Conservation (phyloP, 176 grass and related monocot species). For the Carex littledalei region DNA sequence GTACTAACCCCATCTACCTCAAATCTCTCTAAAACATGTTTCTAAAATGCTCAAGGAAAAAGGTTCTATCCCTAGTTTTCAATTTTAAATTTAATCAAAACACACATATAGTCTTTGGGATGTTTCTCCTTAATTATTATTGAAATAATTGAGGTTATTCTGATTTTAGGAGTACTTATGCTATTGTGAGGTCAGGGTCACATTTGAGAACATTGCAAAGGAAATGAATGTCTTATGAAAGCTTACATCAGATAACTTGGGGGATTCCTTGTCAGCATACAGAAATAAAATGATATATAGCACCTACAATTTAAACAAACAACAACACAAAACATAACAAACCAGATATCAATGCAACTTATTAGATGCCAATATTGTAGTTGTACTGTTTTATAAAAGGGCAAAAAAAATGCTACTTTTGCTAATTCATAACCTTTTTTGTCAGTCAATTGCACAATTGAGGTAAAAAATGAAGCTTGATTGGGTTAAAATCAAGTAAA, state of each 20-base stretch:
- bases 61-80: background rate
- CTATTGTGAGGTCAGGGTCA: background rate
- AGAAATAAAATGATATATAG: conserved; percentile 87
- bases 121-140: background rate
- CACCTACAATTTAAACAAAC: conserved; percentile 44
- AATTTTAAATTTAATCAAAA: background rate
- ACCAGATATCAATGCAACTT: background rate
- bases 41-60: too few species aligned
- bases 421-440: background rate
- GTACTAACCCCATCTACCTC: background rate
- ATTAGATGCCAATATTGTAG: background rate
- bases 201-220: background rate
- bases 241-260: conserved; percentile 65
- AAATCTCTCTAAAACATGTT: background rate
- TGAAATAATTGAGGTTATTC: background rate
- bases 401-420: background rate
- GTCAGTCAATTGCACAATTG: background rate
- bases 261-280: conserved; percentile 49
- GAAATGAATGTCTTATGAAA: background rate
- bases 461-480: background rate
- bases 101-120: background rate
- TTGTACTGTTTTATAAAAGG: background rate
- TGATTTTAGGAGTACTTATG: background rate
- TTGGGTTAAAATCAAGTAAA: background rate
- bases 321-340: background rate